These are phyloP conservation scores for Penicillium sp. DNA, from an alignment of 2,329 filamentous ascomycete genomes.

Conservation along the genomic window DNA sequence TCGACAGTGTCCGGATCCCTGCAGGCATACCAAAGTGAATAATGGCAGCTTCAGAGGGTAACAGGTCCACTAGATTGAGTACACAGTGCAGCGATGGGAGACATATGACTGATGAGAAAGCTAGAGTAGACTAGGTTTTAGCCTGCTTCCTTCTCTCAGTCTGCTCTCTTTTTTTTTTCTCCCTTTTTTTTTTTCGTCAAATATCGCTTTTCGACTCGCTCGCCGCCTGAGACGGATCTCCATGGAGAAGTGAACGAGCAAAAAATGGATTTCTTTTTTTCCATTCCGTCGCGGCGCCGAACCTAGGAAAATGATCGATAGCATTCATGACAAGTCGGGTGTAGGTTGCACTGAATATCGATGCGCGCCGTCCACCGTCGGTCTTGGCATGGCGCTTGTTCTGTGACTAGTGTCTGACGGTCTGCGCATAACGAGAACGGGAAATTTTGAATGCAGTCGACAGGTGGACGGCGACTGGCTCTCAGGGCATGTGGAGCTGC, in stretches of 20 bases:
- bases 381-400: constrained; percentile 32
- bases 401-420: constrained; percentile 15
- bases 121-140: too few species aligned
- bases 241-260: not conserved
- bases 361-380: constrained; percentile 19
- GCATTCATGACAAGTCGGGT: constrained; percentile 11
- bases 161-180: too few species aligned
- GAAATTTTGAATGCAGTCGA: not conserved
- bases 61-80: too few species aligned
- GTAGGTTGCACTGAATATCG: constrained; percentile 12
- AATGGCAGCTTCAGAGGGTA: constrained; percentile 14
- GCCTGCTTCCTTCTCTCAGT: too few species aligned
- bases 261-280: constrained; percentile 4
- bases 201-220: too few species aligned
- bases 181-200: too few species aligned
- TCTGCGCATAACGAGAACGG: constrained; percentile 5
- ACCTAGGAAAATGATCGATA: constrained; percentile 9
- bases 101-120: too few species aligned
- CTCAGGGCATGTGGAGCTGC: too few species aligned
- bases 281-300: constrained; percentile 19
- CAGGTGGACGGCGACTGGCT: not conserved
- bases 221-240: too few species aligned
- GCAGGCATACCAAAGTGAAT: not conserved
- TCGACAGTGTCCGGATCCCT: too few species aligned
- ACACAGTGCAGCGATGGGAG: too few species aligned